Percentiles rank a stretch among this genome's conserved stretches.
Evolutionary conservation across 1,284 basidiomycete genomes (phyloP).

Genomic region (Bjerkandera adusta): DNA sequence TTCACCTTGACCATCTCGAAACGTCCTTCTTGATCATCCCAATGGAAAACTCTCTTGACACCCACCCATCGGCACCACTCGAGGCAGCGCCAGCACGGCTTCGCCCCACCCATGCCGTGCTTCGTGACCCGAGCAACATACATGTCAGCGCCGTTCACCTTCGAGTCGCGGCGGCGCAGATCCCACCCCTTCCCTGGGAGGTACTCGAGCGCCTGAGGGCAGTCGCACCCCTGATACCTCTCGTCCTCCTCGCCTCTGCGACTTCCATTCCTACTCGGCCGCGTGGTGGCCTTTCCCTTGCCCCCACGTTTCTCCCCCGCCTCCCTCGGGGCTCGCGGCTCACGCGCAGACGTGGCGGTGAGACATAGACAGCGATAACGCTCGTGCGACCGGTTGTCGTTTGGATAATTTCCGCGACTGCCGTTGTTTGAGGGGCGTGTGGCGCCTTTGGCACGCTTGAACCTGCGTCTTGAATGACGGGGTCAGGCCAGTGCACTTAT

Average conservation of each 20-base stretch:
- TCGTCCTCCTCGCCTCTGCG: too few species aligned
- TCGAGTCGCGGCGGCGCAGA: constrained; percentile 38
- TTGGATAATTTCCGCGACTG: constrained; percentile 29
- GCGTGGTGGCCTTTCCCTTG: too few species aligned
- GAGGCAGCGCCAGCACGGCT: constrained; percentile 53
- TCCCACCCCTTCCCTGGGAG: constrained; percentile 31
- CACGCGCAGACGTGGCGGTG: too few species aligned
- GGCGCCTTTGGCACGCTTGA: constrained; percentile 38
- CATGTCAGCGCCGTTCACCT: constrained; percentile 51
- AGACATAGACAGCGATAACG: too few species aligned
- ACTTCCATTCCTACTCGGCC: too few species aligned
- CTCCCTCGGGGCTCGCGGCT: too few species aligned
- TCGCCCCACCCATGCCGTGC: constrained; percentile 44
- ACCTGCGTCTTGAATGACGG: constrained; percentile 55
- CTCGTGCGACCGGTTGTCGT: too few species aligned
- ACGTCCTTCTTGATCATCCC: constrained; percentile 39
- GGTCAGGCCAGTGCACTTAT: constrained; percentile 49
- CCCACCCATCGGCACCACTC: constrained; percentile 60
- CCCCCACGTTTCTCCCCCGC: too few species aligned
- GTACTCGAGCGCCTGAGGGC: too few species aligned
- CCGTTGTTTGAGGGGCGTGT: constrained; percentile 23
- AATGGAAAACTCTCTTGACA: constrained; percentile 55
- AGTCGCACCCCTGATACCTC: too few species aligned
- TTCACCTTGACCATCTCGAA: constrained; percentile 57
- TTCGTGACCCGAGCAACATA: constrained; percentile 54